Evolutionary conservation across 1,139 yeast species (phyloP).

Genomic region (Protomyces gravidus): DNA sequence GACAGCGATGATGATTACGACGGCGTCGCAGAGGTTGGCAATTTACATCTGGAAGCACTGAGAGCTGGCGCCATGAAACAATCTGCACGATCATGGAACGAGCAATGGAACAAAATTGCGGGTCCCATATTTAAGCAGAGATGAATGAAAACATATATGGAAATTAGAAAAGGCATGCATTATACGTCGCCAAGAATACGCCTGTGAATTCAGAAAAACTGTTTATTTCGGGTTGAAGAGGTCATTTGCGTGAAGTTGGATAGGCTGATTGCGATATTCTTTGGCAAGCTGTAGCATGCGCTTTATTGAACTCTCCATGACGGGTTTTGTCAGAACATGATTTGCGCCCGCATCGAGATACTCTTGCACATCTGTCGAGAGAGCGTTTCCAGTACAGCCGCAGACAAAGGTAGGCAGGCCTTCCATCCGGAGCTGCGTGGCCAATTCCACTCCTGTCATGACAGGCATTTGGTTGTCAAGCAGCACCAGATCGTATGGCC

Average conservation of each 20-base stretch:
- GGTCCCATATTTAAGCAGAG: conserved; percentile 4
- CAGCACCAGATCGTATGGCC: conserved; percentile 20
- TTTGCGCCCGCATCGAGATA: conserved; percentile 24
- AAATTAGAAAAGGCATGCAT: neutral
- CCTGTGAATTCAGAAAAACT: neutral
- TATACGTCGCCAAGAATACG: too few relatives aligned
- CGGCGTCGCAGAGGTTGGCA: neutral
- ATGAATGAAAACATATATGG: neutral
- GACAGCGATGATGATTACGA: neutral
- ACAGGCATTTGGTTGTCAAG: conserved; percentile 29
- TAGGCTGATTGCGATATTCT: conserved; percentile 6
- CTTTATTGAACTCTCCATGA: conserved; percentile 19
- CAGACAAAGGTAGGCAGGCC: conserved; percentile 18
- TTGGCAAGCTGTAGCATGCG: conserved; percentile 10
- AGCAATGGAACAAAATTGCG: conserved; percentile 54
- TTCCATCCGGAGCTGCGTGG: conserved; percentile 14
- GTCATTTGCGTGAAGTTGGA: neutral
- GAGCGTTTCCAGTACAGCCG: conserved; percentile 26
- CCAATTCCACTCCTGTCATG: conserved; percentile 26
- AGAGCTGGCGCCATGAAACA: conserved; percentile 68
- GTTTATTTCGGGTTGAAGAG: neutral
- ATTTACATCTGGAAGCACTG: conserved; percentile 41
- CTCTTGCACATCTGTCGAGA: conserved; percentile 24
- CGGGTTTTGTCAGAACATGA: conserved; percentile 25
- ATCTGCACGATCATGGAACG: conserved; percentile 65